Evolutionary conservation across 75 land plant species (phyloP).

Genomic region (Isoetes taiwanensis): DNA sequence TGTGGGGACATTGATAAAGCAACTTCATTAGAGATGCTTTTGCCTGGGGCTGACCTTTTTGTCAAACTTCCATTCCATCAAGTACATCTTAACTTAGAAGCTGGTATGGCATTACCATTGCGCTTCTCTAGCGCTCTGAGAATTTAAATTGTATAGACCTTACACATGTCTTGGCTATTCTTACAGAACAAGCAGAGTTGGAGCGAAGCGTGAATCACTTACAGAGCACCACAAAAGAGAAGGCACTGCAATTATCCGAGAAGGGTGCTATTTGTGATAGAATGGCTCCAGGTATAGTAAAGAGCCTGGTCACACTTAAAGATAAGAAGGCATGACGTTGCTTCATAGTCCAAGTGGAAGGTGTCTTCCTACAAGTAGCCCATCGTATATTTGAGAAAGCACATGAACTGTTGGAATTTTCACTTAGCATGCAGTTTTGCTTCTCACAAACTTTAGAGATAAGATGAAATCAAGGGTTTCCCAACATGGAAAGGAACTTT

Average conservation of each 20-base stretch:
- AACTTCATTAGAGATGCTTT: constrained; percentile 60
- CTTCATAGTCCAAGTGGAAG: too few relatives aligned
- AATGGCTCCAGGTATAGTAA: constrained; percentile 51
- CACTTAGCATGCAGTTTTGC: too few relatives aligned
- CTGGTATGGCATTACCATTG: constrained; percentile 27
- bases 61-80: constrained; percentile 68
- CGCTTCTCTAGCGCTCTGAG: not conserved
- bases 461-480: too few relatives aligned
- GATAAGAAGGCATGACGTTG: too few relatives aligned
- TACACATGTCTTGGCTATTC: not conserved
- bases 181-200: constrained; percentile 51
- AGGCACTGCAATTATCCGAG: constrained; percentile 53
- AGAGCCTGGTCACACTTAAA: constrained; percentile 47
- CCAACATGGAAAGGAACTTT: too few relatives aligned
- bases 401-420: too few relatives aligned
- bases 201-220: constrained; percentile 47
- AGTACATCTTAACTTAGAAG: constrained; percentile 60
- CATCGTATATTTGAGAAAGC: too few relatives aligned
- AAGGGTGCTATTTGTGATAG: constrained; percentile 57
- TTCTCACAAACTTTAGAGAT: too few relatives aligned
- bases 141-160: not conserved
- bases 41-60: constrained; percentile 76
- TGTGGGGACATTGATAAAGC: constrained; percentile 74
- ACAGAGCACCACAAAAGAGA: constrained; percentile 79
- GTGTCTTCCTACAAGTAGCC: too few relatives aligned